Evolutionary conservation across 345 rosid species (phyloP).

Genomic region (Eucalyptus decipiens): DNA sequence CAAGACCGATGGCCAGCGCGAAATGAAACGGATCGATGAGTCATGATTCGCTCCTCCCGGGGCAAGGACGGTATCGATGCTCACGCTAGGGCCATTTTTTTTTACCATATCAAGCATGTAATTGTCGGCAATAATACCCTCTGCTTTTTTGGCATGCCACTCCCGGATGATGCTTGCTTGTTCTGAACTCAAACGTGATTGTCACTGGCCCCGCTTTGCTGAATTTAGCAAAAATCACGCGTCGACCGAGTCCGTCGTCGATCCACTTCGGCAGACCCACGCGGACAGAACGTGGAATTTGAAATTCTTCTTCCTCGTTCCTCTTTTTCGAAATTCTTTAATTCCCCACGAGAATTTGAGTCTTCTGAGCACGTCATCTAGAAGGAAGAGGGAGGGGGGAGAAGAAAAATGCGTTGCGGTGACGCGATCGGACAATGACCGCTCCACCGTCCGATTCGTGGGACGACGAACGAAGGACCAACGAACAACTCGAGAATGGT

Average conservation of each 20-base stretch:
- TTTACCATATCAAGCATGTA: not conserved
- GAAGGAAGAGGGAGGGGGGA: not conserved
- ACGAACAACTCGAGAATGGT: not conserved
- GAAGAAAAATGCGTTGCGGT: not conserved
- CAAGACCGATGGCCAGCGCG: not conserved
- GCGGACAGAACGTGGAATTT: not conserved
- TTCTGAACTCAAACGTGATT: not conserved
- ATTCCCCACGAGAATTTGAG: not conserved
- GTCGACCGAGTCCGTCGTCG: not conserved
- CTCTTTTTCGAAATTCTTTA: not conserved
- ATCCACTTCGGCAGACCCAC: not conserved
- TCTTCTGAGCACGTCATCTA: not conserved
- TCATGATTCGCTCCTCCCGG: not conserved
- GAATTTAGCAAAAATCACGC: not conserved
- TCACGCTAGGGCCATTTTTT: not conserved
- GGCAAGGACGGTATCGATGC: not conserved
- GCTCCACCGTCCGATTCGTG: not conserved
- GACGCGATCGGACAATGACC: not conserved
- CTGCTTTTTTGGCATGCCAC: not conserved
- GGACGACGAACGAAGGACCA: not conserved
- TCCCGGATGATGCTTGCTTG: not conserved
- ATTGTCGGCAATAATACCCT: not conserved
- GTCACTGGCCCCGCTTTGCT: not conserved
- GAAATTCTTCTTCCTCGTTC: not conserved
- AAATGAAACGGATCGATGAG: not conserved